Evolutionary conservation across 2,329 filamentous ascomycete genomes (phyloP).

Genomic region (Grosmannia penicillata): DNA sequence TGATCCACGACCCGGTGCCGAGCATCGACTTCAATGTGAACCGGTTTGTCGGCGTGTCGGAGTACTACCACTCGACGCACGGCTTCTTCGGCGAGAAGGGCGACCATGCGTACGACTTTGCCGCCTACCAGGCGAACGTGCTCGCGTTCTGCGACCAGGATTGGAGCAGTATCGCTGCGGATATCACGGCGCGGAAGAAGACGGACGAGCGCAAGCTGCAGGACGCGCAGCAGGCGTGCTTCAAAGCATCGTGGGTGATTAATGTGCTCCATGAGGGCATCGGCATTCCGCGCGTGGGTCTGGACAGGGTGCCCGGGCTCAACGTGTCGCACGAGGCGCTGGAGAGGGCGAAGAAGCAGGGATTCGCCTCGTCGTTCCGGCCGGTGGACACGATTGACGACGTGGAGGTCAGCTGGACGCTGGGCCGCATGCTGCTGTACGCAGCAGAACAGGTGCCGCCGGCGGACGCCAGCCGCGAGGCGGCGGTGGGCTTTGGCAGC

Average conservation of each 20-base stretch:
- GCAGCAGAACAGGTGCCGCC: conserved; percentile 77
- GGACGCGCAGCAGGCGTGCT: conserved; percentile 77
- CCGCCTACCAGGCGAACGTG: conserved; percentile 76
- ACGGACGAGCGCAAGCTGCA: conserved; percentile 56
- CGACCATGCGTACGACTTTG: conserved; percentile 77
- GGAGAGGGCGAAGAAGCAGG: conserved; percentile 54
- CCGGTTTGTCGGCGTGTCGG: conserved; percentile 93
- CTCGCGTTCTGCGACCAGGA: conserved; percentile 70
- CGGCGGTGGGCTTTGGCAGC: conserved; percentile 85
- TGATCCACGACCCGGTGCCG: conserved; percentile 85
- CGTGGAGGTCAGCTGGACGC: conserved; percentile 90
- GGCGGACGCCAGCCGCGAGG: conserved; percentile 14
- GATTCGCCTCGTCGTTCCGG: conserved; percentile 69
- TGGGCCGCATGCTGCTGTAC: conserved; percentile 93
- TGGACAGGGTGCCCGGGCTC: conserved; percentile 48
- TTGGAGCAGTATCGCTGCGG: conserved; percentile 62
- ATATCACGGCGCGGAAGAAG: conserved; percentile 43
- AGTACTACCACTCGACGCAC: conserved; percentile 98
- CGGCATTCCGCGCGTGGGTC: conserved; percentile 70
- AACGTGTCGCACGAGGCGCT: conserved; percentile 62
- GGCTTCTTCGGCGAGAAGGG: conserved; percentile 73
- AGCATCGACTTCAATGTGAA: conserved; percentile 96
- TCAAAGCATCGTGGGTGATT: conserved; percentile 96
- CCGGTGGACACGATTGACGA: conserved; percentile 85
- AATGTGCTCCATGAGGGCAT: conserved; percentile 94